These are phyloP conservation scores for Sporothrix globosa DNA, from an alignment of 2,329 filamentous ascomycete species.

Conservation along the genomic window DNA sequence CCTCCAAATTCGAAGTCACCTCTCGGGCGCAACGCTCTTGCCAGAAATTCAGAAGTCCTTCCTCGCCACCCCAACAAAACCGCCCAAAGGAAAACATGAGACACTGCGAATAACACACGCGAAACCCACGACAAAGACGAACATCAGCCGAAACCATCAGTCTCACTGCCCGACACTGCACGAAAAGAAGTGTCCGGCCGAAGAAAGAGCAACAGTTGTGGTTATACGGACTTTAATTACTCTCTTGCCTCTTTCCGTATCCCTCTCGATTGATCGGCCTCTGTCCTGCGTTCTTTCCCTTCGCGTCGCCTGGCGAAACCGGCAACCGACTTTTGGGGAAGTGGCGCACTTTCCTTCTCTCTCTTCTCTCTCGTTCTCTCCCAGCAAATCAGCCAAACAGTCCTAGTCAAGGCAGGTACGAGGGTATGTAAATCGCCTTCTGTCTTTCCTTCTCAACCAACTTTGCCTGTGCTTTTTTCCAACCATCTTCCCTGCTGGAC, in stretches of 20 bases:
- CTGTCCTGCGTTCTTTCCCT: background rate
- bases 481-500: constrained; percentile 2
- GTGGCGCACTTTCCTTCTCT: constrained; percentile 8
- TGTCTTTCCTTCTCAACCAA: constrained; percentile 9
- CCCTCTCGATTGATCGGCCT: constrained; percentile 6
- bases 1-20: constrained; percentile 3
- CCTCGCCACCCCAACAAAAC: constrained; percentile 25
- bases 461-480: constrained; percentile 1
- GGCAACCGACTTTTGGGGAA: constrained; percentile 19
- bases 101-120: constrained; percentile 8
- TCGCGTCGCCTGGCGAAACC: constrained; percentile 20
- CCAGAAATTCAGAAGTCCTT: constrained; percentile 4
- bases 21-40: constrained; percentile 8
- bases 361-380: background rate
- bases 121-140: constrained; percentile 1
- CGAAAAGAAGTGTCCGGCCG: background rate
- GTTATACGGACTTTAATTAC: constrained; percentile 17
- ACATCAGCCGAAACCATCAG: background rate
- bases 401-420: constrained; percentile 21
- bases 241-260: constrained; percentile 15
- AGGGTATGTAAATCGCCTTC: background rate
- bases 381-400: constrained; percentile 8
- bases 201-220: background rate
- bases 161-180: background rate
- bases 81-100: constrained; percentile 8